Base-by-base conservation (phyloP, 139 green algal genomes). In the Coccomyxa sp. region DNA sequence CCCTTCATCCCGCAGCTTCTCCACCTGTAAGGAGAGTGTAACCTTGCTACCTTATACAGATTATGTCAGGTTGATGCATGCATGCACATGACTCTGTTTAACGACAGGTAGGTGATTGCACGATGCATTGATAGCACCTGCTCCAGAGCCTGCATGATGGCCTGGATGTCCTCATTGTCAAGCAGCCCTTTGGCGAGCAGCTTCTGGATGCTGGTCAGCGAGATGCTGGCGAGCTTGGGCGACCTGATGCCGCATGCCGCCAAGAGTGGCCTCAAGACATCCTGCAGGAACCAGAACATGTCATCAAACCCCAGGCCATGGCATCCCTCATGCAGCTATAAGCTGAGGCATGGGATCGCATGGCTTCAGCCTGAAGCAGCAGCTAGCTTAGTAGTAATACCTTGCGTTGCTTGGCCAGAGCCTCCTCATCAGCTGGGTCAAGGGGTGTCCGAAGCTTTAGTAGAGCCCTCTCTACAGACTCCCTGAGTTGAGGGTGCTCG, bases 181-280 rank as follows among this genome's bases (percentile, higher is more conserved):
- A 97, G 79, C 18, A 85, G 90, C 39, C 93, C 84, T 72, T 96
- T 90, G 10, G 91, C 89, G 24, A 97, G 84, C 55, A 97, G 81
- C 82, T 94, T 95, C 75, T 97, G 94, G 5, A 95, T 74, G 38
- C 86, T 91, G 14, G 77, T 82, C 68, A 97, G 86, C 3, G 88
- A 86, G 7, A 89, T 78, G 39, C 76, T 85, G 16, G 88, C 86
- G 27, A 97, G 88, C 55, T 88, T 87, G 0, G 89, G 70, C 39
- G 89, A 90, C 41, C 91, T 93, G 50, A 85, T 90, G 44, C 96
- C 93, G 73, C 90, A 95, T 36, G 91, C 90, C 27, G 93, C 68
- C 24, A 89, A 74, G 78, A 97, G 94, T 0, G 94, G 94, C 36
- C 86, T 83, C 34, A 97, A 81, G 7, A 97, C 74, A 40, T 97